Conservation (phyloP, 371 early-diverging fungal genomes). For the Mortierella sp. region DNA sequence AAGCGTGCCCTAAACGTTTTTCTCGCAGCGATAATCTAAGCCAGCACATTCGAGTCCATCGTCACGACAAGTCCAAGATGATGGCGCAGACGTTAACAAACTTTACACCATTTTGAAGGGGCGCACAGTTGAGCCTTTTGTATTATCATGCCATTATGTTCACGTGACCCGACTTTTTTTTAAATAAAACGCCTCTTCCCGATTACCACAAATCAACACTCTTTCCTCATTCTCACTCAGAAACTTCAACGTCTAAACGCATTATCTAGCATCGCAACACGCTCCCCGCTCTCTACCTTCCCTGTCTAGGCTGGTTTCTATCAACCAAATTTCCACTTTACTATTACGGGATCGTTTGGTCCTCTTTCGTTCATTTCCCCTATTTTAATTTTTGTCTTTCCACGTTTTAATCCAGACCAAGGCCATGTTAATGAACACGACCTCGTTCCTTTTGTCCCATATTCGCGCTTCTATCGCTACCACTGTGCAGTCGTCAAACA, state of each 20-base stretch:
- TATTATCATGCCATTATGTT: too few relatives aligned
- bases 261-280: not conserved
- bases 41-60: constrained; percentile 60
- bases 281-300: not conserved
- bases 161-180: too few relatives aligned
- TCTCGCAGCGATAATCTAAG: constrained; percentile 60
- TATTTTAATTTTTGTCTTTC: not conserved
- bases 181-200: too few relatives aligned
- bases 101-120: constrained; percentile 16
- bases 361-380: constrained; percentile 1
- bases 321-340: not conserved
- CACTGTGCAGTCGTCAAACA: constrained; percentile 32
- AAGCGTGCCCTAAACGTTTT: constrained; percentile 58
- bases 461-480: constrained; percentile 39
- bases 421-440: constrained; percentile 46
- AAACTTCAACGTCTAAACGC: not conserved
- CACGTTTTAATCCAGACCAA: not conserved
- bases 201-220: too few relatives aligned
- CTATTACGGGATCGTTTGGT: constrained; percentile 18
- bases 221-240: not conserved
- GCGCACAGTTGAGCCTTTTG: too few relatives aligned
- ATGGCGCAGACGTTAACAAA: constrained; percentile 15
- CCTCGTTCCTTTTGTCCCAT: constrained; percentile 46
- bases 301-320: constrained; percentile 41
- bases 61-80: constrained; percentile 35